Evolutionary conservation across 352 stramenopile genomes (phyloP).

Genomic region (Globisporangium lucens): DNA sequence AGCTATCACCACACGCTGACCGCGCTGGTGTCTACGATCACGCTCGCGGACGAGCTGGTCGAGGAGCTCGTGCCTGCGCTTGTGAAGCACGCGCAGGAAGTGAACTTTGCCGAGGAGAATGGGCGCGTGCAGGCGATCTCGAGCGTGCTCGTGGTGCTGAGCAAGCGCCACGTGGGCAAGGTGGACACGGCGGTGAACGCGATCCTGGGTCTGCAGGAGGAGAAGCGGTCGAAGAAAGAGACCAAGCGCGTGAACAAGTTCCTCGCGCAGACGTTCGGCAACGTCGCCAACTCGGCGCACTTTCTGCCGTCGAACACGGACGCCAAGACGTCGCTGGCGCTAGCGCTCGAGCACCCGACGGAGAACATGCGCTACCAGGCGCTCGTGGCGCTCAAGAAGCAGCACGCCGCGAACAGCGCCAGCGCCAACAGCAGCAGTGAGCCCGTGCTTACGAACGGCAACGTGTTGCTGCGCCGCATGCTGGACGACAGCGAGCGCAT

Average conservation of each 20-base stretch:
- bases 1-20: constrained; percentile 34
- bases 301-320: constrained; percentile 62
- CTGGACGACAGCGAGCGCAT: constrained; percentile 76
- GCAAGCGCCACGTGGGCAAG: constrained; percentile 56
- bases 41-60: constrained; percentile 42
- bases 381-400: constrained; percentile 59
- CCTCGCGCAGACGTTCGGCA: constrained; percentile 60
- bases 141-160: constrained; percentile 40
- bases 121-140: constrained; percentile 44
- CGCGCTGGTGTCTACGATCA: constrained; percentile 39
- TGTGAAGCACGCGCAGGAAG: constrained; percentile 36
- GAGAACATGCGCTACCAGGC: constrained; percentile 75
- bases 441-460: constrained; percentile 45
- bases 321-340: constrained; percentile 68
- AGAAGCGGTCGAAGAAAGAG: constrained; percentile 34
- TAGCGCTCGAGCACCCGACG: constrained; percentile 77
- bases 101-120: constrained; percentile 38
- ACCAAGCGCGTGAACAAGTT: constrained; percentile 61
- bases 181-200: constrained; percentile 41
- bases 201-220: constrained; percentile 24
- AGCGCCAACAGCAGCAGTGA: constrained; percentile 7
- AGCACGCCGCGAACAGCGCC: constrained; percentile 27
- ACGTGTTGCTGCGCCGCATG: constrained; percentile 65
- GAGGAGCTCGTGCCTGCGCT: constrained; percentile 49
- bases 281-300: constrained; percentile 72